These are phyloP conservation scores for Kuraishia borneana DNA, from an alignment of 805 yeast species.

Conservation along the genomic window DNA sequence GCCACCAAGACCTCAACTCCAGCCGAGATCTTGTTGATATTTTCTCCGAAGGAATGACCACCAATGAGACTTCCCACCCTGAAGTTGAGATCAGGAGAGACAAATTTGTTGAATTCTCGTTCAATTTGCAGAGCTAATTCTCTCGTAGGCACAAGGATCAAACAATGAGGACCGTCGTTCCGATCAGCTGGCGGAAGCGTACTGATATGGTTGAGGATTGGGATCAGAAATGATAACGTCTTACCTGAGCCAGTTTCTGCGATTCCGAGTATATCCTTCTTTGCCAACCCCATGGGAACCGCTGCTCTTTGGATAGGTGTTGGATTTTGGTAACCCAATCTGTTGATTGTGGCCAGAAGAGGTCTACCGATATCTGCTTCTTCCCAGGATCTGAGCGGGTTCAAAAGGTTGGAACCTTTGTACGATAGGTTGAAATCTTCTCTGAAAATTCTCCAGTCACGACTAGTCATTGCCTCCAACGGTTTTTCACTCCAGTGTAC, in stretches of 20 bases:
- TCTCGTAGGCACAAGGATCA: slow-evolving; percentile 85
- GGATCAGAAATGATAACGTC: slow-evolving; percentile 73
- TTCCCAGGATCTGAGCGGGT: slow-evolving; percentile 68
- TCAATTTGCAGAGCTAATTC: slow-evolving; percentile 88
- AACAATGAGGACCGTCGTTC: slow-evolving; percentile 61
- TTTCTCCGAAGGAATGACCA: slow-evolving; percentile 77
- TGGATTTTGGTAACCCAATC: slow-evolving; percentile 47
- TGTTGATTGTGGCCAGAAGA: slow-evolving; percentile 24
- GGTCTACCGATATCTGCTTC: slow-evolving; percentile 43
- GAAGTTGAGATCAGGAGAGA: slow-evolving; percentile 23
- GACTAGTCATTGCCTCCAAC: slow-evolving; percentile 49
- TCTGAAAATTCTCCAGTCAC: slow-evolving; percentile 85
- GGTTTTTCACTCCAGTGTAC: slow-evolving; percentile 72
- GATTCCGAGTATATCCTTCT: slow-evolving; percentile 71
- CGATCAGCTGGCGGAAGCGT: slow-evolving; percentile 32
- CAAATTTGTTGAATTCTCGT: slow-evolving; percentile 45
- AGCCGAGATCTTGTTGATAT: slow-evolving; percentile 41
- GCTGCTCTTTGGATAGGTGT: slow-evolving; percentile 90
- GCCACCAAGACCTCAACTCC: slow-evolving; percentile 81
- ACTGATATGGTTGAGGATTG: slow-evolving; percentile 47
- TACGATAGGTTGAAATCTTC: slow-evolving; percentile 65
- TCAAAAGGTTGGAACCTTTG: slow-evolving; percentile 34
- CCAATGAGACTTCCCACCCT: slow-evolving; percentile 68
- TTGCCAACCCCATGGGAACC: slow-evolving; percentile 53
- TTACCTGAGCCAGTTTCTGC: slow-evolving; percentile 98